Evolutionary conservation across 495 filamentous ascomycete species (phyloP).

Genomic region (Stereocaulon alpinum): DNA sequence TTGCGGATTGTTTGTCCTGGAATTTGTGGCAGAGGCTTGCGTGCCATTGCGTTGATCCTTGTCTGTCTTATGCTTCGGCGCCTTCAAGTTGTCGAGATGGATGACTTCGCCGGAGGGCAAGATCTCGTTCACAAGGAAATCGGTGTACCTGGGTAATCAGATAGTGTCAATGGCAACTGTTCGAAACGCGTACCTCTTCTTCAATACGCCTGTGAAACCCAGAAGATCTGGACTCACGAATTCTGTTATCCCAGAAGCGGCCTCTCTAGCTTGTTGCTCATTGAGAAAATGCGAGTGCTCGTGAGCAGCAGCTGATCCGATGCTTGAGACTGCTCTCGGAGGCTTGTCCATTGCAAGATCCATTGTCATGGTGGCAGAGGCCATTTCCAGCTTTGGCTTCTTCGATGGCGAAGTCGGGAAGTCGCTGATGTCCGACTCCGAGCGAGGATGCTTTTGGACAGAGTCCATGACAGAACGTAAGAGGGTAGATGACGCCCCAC

Average conservation of each 20-base stretch:
- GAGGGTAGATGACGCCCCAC: not conserved
- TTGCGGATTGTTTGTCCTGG: not conserved
- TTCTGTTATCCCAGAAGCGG: conserved; percentile 45
- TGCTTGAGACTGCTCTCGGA: not conserved
- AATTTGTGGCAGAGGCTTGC: not conserved
- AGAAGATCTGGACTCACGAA: conserved; percentile 40
- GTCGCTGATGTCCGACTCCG: not conserved
- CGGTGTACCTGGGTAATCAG: conserved; percentile 59
- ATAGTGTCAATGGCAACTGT: not conserved
- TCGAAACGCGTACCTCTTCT: conserved; percentile 41
- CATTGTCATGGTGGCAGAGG: not conserved
- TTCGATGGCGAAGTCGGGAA: conserved; percentile 9
- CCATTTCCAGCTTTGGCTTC: conserved; percentile 9
- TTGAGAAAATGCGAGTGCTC: not conserved
- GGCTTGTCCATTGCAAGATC: not conserved
- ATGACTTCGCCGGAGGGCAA: conserved; percentile 63
- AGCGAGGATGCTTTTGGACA: not conserved
- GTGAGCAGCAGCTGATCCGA: not conserved
- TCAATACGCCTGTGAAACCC: conserved; percentile 46
- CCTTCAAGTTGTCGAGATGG: conserved; percentile 50
- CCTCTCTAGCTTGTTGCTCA: conserved; percentile 29
- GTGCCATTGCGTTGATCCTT: not conserved
- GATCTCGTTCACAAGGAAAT: conserved; percentile 95
- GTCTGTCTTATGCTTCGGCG: conserved; percentile 11
- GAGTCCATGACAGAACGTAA: not conserved